phyloP scores from a whole-genome alignment of 352 stramenopile genomes.

The Globisporangium orthogonon region DNA sequence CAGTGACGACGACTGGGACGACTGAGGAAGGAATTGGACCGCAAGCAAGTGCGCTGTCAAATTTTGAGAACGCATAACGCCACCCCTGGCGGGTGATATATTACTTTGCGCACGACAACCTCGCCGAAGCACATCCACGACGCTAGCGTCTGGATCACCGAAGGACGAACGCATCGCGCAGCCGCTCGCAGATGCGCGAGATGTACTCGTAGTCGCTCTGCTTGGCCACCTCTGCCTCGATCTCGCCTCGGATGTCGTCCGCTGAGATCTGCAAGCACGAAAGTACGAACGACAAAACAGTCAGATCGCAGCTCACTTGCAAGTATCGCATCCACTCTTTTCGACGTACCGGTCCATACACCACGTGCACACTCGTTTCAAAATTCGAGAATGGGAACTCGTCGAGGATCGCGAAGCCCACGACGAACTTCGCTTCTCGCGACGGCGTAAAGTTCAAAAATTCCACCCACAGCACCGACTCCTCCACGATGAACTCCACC shows the following conservation, averaged over 20 bases:
- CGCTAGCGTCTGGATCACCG: conserved; percentile 17
- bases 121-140: not conserved
- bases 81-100: not conserved
- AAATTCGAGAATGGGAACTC: conserved; percentile 49
- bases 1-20: conserved; percentile 81
- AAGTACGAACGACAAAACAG: not conserved
- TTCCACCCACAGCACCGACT: conserved; percentile 48
- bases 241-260: conserved; percentile 35
- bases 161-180: conserved; percentile 36
- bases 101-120: not conserved
- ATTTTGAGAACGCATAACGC: not conserved
- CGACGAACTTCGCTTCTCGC: conserved; percentile 26
- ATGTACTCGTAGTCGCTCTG: conserved; percentile 43
- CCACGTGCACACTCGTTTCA: conserved; percentile 31
- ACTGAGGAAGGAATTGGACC: conserved; percentile 27
- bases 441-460: conserved; percentile 55
- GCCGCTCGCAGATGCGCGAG: conserved; percentile 36
- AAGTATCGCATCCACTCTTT: not conserved
- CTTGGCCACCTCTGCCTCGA: conserved; percentile 31
- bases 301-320: not conserved
- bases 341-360: conserved; percentile 39
- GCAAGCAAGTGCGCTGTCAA: conserved; percentile 4
- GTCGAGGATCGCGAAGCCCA: conserved; percentile 44
- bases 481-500: conserved; percentile 36
- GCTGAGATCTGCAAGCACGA: conserved; percentile 38